A percentile compares a stretch with the other conserved stretches of the same genome.
These are phyloP conservation scores for Pichia sp. DNA, from an alignment of 1,139 yeast species.

Conservation along the genomic window DNA sequence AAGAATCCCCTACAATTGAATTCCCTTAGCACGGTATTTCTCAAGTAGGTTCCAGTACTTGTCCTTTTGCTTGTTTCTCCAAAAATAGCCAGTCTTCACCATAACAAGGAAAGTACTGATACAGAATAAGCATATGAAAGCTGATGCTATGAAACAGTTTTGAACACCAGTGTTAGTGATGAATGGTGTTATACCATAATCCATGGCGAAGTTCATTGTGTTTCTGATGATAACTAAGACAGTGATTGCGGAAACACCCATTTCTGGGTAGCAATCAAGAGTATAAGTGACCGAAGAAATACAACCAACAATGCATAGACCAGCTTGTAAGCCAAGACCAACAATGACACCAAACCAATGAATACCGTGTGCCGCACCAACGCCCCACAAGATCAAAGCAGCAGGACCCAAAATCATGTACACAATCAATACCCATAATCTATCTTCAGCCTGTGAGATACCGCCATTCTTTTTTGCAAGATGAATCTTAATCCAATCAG, in stretches of 20 bases:
- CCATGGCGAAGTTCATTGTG: constrained; percentile 40
- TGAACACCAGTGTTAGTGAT: constrained; percentile 36
- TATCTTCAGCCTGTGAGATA: constrained; percentile 34
- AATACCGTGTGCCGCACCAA: constrained; percentile 34
- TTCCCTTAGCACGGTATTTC: constrained; percentile 14
- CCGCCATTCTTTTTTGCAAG: constrained; percentile 34
- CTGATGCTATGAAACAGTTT: constrained; percentile 39
- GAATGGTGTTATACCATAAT: constrained; percentile 46
- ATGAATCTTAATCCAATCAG: constrained; percentile 33
- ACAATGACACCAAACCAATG: constrained; percentile 49
- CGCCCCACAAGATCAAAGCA: constrained; percentile 36
- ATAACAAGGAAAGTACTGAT: constrained; percentile 35
- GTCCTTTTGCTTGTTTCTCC: constrained; percentile 31
- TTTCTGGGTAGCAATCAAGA: constrained; percentile 46
- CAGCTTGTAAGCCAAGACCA: constrained; percentile 51
- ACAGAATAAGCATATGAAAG: constrained; percentile 36
- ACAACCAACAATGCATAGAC: constrained; percentile 41
- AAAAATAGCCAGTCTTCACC: constrained; percentile 31
- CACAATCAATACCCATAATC: constrained; percentile 32
- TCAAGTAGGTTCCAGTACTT: constrained; percentile 31
- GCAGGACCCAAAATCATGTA: constrained; percentile 33
- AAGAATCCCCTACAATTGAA: neutral
- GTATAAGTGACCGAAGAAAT: constrained; percentile 46
- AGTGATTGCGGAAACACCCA: constrained; percentile 52
- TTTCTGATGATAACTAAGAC: constrained; percentile 31